These are phyloP conservation scores for Neurospora sp. DNA, from an alignment of 495 filamentous ascomycete genomes.

Conservation along the genomic window DNA sequence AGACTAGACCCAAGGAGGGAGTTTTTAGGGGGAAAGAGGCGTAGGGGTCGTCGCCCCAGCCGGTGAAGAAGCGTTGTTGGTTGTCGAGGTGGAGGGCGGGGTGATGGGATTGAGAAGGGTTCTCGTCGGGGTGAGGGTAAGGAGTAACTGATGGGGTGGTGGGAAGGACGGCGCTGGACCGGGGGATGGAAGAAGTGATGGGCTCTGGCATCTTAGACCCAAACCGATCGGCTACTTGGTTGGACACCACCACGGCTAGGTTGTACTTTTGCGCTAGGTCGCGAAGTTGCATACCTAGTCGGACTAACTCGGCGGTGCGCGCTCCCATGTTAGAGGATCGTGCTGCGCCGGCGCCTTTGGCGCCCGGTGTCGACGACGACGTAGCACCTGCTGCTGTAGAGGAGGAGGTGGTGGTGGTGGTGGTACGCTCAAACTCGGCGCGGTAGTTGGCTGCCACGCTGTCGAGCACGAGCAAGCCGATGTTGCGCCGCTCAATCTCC, in stretches of 20 bases:
- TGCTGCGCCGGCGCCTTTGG: constrained; percentile 6
- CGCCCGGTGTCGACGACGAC: background rate
- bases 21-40: constrained; percentile 53
- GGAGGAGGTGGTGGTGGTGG: background rate
- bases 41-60: constrained; percentile 64
- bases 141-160: constrained; percentile 22
- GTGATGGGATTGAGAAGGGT: constrained; percentile 14
- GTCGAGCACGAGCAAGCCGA: constrained; percentile 79
- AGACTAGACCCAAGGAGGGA: constrained; percentile 76
- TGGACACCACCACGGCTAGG: constrained; percentile 81
- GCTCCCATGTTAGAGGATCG: constrained; percentile 41
- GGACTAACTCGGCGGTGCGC: constrained; percentile 59
- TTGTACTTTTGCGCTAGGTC: constrained; percentile 60
- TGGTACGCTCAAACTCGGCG: constrained; percentile 61
- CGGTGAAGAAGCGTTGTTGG: constrained; percentile 88
- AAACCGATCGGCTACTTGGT: constrained; percentile 93
- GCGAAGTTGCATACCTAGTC: constrained; percentile 65
- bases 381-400: background rate
- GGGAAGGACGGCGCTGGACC: background rate
- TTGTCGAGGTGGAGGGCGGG: constrained; percentile 63
- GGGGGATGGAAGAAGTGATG: constrained; percentile 5
- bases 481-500: constrained; percentile 58
- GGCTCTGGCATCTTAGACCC: constrained; percentile 9
- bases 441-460: constrained; percentile 91
- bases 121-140: constrained; percentile 26